Percentiles rank a stretch among this genome's conserved stretches.
Conservation (phyloP, 306 rosid genomes). For the Cicer judaicum region DNA sequence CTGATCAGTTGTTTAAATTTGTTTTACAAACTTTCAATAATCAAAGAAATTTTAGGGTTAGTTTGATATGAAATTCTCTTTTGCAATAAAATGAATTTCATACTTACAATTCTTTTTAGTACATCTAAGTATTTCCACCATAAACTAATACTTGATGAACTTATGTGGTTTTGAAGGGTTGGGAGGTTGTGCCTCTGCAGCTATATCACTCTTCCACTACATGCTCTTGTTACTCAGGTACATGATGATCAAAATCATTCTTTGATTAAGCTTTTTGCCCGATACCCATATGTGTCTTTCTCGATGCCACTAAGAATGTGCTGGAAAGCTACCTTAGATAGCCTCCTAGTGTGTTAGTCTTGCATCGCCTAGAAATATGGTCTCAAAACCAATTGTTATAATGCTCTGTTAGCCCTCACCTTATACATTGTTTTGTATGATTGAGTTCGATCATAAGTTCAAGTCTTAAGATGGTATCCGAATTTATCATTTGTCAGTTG, state of each 20-base stretch:
- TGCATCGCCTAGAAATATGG: no score
- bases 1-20: conserved; percentile 75
- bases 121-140: conserved; percentile 13
- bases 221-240: conserved; percentile 98
- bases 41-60: conserved; percentile 80
- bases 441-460: neutral
- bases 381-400: neutral
- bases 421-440: neutral
- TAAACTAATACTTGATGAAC: conserved; percentile 25
- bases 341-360: neutral
- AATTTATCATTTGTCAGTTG: neutral
- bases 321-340: neutral
- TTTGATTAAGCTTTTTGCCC: neutral
- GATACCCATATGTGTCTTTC: neutral
- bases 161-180: conserved; percentile 55
- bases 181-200: conserved; percentile 74
- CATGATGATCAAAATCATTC: neutral
- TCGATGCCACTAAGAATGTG: neutral
- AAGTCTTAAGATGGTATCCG: neutral
- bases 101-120: neutral
- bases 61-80: conserved; percentile 33
- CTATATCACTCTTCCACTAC: conserved; percentile 90
- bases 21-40: conserved; percentile 59
- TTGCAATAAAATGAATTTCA: neutral
- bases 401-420: neutral